Percentiles rank a stretch among this genome's conserved stretches.
phyloP scores from a whole-genome alignment of 371 early-diverging fungal species.

The Fennellomyces sp. region DNA sequence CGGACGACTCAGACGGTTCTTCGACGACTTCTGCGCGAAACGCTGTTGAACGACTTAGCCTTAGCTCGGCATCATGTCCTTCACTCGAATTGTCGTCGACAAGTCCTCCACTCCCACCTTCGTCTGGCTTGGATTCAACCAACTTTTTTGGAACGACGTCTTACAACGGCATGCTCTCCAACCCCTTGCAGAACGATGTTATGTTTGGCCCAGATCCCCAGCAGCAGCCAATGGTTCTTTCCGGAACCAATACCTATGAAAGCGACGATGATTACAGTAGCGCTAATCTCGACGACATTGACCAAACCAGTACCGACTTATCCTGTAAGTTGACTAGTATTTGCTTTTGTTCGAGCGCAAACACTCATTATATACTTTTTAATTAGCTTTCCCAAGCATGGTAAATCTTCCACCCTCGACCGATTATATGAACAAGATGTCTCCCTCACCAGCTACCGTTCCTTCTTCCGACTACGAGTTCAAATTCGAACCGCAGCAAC shows the following conservation, averaged over 20 bases:
- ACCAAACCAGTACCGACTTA: neutral
- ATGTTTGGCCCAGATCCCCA: constrained; percentile 10
- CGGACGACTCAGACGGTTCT: constrained; percentile 3
- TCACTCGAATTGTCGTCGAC: constrained; percentile 3
- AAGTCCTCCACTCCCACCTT: neutral
- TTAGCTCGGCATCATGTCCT: constrained; percentile 7
- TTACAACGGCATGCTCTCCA: neutral
- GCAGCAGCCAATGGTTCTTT: neutral
- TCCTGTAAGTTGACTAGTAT: neutral
- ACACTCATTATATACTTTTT: neutral
- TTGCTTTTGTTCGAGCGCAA: neutral
- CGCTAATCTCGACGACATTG: constrained; percentile 11
- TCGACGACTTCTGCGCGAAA: constrained; percentile 1
- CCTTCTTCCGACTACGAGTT: neutral
- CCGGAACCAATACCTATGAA: neutral
- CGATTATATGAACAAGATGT: constrained; percentile 3
- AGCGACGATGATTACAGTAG: constrained; percentile 15
- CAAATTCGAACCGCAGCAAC: neutral
- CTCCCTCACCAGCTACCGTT: neutral
- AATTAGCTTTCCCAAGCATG: neutral
- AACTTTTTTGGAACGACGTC: neutral
- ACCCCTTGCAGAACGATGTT: constrained; percentile 6
- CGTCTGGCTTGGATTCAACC: neutral
- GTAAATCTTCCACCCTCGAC: constrained; percentile 1
- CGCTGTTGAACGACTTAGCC: neutral